Evolutionary conservation across 139 green algal species (phyloP).

Genomic region (Tetradesmus obliquus): DNA sequence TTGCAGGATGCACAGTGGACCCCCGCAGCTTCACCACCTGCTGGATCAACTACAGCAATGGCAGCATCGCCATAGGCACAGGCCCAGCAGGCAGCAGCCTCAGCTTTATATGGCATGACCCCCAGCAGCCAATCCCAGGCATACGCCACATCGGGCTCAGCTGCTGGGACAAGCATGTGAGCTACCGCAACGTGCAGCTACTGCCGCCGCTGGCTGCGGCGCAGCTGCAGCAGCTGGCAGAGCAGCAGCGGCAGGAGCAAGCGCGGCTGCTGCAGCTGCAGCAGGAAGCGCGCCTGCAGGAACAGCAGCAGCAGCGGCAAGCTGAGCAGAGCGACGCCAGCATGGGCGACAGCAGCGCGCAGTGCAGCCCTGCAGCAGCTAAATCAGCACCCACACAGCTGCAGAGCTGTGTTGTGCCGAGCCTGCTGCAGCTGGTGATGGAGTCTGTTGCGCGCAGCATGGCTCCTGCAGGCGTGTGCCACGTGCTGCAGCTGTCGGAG

Average conservation of each 20-base stretch:
- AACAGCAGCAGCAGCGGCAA: neutral
- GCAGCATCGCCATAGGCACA: slow-evolving; percentile 67
- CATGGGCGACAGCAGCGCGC: neutral
- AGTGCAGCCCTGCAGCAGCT: neutral
- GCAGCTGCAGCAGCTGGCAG: slow-evolving; percentile 29
- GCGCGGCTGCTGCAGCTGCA: neutral
- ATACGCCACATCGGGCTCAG: slow-evolving; percentile 79
- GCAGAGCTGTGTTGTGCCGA: neutral
- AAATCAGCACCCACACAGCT: neutral
- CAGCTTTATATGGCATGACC: slow-evolving; percentile 69
- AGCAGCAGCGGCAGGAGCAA: neutral
- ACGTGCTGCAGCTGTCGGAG: slow-evolving; percentile 55
- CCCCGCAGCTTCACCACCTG: slow-evolving; percentile 56
- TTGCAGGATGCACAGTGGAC: slow-evolving; percentile 24
- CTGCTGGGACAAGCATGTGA: slow-evolving; percentile 90
- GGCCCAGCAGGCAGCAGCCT: slow-evolving; percentile 53
- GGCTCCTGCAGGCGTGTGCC: neutral
- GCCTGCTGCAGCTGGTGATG: slow-evolving; percentile 14
- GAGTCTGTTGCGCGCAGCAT: neutral
- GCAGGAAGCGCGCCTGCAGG: neutral
- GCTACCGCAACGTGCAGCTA: slow-evolving; percentile 77
- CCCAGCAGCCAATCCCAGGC: slow-evolving; percentile 49
- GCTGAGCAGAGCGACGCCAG: neutral
- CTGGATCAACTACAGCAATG: slow-evolving; percentile 74
- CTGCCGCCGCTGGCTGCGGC: slow-evolving; percentile 42